Conservation (phyloP, 805 yeast species). For the Brettanomyces nanus region DNA sequence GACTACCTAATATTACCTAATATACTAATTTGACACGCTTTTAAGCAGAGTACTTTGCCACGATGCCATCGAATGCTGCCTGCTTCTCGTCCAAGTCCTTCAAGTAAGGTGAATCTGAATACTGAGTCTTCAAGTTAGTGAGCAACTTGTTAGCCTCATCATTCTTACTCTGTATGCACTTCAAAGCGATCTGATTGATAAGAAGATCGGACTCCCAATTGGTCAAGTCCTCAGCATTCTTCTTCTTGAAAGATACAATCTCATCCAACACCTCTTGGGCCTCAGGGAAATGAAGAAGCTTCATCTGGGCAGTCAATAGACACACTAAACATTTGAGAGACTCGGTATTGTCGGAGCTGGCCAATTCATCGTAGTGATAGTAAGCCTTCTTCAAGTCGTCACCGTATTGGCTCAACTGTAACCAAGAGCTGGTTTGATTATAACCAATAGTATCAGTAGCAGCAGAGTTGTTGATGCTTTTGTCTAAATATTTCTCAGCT, state of each 20-base stretch:
- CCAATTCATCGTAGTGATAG: conserved; percentile 75
- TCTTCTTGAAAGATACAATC: conserved; percentile 20
- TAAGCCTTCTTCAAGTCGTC: conserved; percentile 39
- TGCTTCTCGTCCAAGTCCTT: conserved; percentile 54
- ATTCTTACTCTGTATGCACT: conserved; percentile 42
- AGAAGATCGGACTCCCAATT: conserved; percentile 37
- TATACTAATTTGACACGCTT: neutral
- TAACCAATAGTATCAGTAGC: conserved; percentile 62
- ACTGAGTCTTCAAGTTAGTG: conserved; percentile 34
- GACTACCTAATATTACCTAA: neutral
- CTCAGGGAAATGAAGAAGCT: conserved; percentile 74
- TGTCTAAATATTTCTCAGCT: conserved; percentile 22
- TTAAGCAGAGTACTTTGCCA: conserved; percentile 41
- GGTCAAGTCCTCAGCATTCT: conserved; percentile 5
- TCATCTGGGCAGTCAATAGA: conserved; percentile 67
- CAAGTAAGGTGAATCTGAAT: conserved; percentile 42
- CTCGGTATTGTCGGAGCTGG: conserved; percentile 45
- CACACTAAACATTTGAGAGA: conserved; percentile 42
- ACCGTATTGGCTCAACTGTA: conserved; percentile 16
- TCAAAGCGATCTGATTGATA: conserved; percentile 59
- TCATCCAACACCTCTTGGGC: conserved; percentile 57
- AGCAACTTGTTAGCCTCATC: conserved; percentile 12
- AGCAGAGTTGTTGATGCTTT: conserved; percentile 9
- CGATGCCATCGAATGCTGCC: conserved; percentile 60
- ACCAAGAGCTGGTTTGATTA: conserved; percentile 75